A percentile compares a stretch with the other conserved stretches of the same genome.
Evolutionary conservation across 306 rosid genomes (phyloP).

Genomic region (Boehmeria nivea): DNA sequence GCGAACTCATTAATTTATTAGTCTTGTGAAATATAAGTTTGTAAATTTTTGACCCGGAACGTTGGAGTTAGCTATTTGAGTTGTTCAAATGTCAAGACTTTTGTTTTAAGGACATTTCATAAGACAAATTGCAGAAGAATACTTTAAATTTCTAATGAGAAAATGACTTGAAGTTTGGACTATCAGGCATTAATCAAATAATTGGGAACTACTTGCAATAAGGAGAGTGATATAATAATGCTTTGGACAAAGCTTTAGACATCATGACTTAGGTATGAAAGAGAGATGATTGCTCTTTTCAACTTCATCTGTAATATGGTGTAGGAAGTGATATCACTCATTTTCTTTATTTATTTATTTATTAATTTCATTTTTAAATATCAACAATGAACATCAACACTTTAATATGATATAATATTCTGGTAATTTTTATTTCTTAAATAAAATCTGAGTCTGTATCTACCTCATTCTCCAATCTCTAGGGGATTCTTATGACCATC

Average conservation of each 20-base stretch:
- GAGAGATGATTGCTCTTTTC: conserved; percentile 5
- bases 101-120: neutral
- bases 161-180: neutral
- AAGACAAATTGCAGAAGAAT: neutral
- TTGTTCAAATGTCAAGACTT: neutral
- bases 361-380: neutral
- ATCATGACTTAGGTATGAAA: conserved; percentile 4
- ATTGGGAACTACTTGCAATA: neutral
- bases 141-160: neutral
- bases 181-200: neutral
- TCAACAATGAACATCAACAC: neutral
- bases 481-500: neutral
- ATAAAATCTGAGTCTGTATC: conserved; percentile 1
- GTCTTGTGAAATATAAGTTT: neutral
- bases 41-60: neutral
- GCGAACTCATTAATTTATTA: too few relatives aligned
- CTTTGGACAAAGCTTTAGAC: conserved; percentile 8
- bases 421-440: neutral
- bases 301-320: neutral
- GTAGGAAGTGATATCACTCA: conserved; percentile 6
- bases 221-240: neutral
- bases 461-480: neutral
- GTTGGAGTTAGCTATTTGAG: neutral
- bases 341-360: conserved; percentile 2
- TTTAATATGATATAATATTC: neutral